Evolutionary conservation across 2,329 filamentous ascomycete species (phyloP).

Genomic region (Claviceps monticola): DNA sequence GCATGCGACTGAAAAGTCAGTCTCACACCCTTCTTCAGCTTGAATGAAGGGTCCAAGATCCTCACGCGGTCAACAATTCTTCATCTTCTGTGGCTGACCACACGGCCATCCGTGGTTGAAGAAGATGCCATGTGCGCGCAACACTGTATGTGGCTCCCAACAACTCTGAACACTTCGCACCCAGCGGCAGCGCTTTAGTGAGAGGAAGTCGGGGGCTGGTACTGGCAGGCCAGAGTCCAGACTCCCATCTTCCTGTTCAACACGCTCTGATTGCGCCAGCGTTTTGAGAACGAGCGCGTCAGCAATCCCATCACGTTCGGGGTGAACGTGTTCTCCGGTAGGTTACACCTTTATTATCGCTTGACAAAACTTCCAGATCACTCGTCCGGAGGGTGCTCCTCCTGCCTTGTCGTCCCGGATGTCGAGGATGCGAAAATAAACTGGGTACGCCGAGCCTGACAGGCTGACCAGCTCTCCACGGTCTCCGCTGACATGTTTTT

Average conservation of each 20-base stretch:
- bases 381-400: not conserved
- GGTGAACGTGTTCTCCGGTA: slow-evolving; percentile 1
- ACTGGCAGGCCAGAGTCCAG: not conserved
- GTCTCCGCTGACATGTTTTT: slow-evolving; percentile 2
- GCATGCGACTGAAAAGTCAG: not conserved
- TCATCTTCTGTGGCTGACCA: not conserved
- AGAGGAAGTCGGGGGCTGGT: slow-evolving; percentile 3
- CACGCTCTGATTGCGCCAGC: slow-evolving; percentile 4
- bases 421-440: not conserved
- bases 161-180: slow-evolving; percentile 2
- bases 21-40: not conserved
- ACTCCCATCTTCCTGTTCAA: slow-evolving; percentile 5
- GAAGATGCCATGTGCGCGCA: not conserved
- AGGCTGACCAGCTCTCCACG: not conserved
- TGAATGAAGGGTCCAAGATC: not conserved
- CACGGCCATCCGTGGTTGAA: not conserved
- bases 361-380: not conserved
- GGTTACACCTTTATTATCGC: not conserved
- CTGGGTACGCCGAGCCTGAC: not conserved
- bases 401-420: not conserved
- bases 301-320: slow-evolving; percentile 2
- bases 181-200: slow-evolving; percentile 1
- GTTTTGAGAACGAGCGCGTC: slow-evolving; percentile 4
- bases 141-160: slow-evolving; percentile 7
- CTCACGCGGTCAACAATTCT: not conserved